These are phyloP conservation scores for Naegleria fowleri DNA, from an alignment of 208 protist species.

Conservation along the genomic window DNA sequence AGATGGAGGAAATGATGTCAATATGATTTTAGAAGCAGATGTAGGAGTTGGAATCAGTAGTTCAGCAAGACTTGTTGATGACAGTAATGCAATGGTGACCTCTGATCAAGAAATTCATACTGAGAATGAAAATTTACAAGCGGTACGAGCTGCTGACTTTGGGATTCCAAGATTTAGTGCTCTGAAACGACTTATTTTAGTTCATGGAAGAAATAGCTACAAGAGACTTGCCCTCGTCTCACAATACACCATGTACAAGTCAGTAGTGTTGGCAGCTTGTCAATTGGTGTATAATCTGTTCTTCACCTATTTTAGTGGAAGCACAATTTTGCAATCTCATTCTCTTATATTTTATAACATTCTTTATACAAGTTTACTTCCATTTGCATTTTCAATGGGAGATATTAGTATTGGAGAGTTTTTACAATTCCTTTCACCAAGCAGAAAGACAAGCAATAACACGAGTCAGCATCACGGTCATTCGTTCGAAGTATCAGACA, in stretches of 20 bases:
- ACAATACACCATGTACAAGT: slow-evolving; percentile 81
- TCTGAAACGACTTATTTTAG: slow-evolving; percentile 56
- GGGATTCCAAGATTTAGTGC: slow-evolving; percentile 51
- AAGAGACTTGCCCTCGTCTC: slow-evolving; percentile 53
- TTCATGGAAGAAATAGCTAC: slow-evolving; percentile 70
- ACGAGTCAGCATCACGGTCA: not conserved
- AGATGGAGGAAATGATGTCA: slow-evolving; percentile 77
- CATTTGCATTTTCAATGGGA: not conserved
- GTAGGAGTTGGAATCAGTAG: slow-evolving; percentile 59
- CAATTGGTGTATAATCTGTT: slow-evolving; percentile 75
- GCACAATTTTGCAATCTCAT: not conserved
- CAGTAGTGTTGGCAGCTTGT: slow-evolving; percentile 78
- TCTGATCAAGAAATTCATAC: not conserved
- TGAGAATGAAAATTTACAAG: slow-evolving; percentile 57
- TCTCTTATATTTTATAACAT: not conserved
- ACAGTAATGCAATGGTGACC: not conserved
- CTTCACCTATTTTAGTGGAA: not conserved
- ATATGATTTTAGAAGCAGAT: slow-evolving; percentile 55
- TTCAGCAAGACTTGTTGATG: not conserved
- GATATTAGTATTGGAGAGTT: not conserved
- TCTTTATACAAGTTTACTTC: not conserved
- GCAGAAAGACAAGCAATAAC: not conserved
- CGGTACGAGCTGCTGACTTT: slow-evolving; percentile 51
- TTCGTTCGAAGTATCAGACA: not conserved
- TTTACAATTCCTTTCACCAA: not conserved